phyloP scores from a whole-genome alignment of 441 rosid genomes.

The Capsella rubella region DNA sequence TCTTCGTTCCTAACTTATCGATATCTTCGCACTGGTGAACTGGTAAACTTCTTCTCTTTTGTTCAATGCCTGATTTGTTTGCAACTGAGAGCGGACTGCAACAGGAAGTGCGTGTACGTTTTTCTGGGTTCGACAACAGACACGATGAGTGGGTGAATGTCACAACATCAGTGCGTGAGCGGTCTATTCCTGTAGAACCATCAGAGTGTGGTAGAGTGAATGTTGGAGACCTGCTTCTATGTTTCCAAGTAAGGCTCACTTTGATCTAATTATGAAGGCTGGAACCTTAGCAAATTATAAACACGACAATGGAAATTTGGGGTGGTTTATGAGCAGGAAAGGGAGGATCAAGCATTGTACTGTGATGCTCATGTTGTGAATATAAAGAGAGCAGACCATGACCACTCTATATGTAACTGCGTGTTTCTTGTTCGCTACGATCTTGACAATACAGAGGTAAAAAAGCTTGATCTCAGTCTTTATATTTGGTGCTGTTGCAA shows the following conservation, averaged over 20 bases:
- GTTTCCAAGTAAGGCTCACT: conserved; percentile 59
- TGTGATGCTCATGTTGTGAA: conserved; percentile 71
- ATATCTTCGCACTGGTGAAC: conserved; percentile 56
- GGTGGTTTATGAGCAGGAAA: conserved; percentile 56
- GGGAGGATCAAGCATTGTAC: conserved; percentile 63
- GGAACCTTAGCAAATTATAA: background rate
- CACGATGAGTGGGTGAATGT: conserved; percentile 80
- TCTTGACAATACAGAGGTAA: conserved; percentile 62
- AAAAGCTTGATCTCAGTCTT: conserved; percentile 16
- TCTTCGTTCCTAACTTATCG: conserved; percentile 56
- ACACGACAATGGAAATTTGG: background rate
- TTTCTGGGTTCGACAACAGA: conserved; percentile 55
- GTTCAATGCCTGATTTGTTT: conserved; percentile 9
- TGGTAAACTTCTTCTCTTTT: conserved; percentile 53
- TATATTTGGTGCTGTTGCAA: conserved; percentile 24
- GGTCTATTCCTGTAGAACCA: conserved; percentile 71
- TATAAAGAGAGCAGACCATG: conserved; percentile 64
- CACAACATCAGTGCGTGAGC: conserved; percentile 53
- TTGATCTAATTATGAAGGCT: conserved; percentile 3
- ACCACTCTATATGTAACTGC: conserved; percentile 59
- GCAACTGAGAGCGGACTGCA: conserved; percentile 31
- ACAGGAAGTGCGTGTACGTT: conserved; percentile 77
- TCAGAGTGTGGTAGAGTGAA: conserved; percentile 62
- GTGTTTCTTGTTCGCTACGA: conserved; percentile 67
- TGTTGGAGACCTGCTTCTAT: conserved; percentile 60